Base-by-base conservation (phyloP, 1,139 yeast species). In the Scheffersomyces quercinus region DNA sequence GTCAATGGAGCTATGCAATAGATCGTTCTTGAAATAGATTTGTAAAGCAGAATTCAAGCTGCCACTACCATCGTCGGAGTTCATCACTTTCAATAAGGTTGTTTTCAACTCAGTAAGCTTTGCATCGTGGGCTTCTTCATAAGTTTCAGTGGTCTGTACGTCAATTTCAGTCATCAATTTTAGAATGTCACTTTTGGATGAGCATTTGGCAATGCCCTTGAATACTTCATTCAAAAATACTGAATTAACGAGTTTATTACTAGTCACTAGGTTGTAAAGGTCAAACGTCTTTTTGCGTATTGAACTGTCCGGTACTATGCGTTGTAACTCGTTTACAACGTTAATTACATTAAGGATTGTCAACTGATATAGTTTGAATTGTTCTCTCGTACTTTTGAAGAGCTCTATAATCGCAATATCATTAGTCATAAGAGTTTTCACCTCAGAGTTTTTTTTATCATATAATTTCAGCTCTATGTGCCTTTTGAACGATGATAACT, bases 401-500 rank as follows among this genome's bases (percentile, higher is more conserved):
- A 62, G 46, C 9, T 44, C 44, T 1, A 49, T 39, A 5, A 68
- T 43, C 11, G 45, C 45, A 3, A 50, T 49, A 41, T 65, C 58
- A 16, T 55, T 49, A 4, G 47, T 47, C 14, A 71, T 50, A 37
- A 65, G 54, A 1, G 46, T 40, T 16, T 47, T 37, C 8, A 63
- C 53, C 28, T 55, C 46, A 20, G 38, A 34, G 15, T 39, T 42
- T 7, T 37, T 37, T 5, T 40, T 42, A 5, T 45, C 26, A 31
- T 46, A 37, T 36, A 48, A 20, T 29, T 49, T 42, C 2, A 36
- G 24, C 45, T 73, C 79, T n/a, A 73, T 59, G 39, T 59, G 53
- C 29, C 55, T 55, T 45, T 73, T 73, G 51, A 72, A 73, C 0
- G 77, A 70, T 0, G 75, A 70, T 9, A 73, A 53, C 43, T 62